Evolutionary conservation across 495 filamentous ascomycete genomes (phyloP), one percentile per base, ranked within the genome.

Genomic region (Bathelium albidoporum): DNA sequence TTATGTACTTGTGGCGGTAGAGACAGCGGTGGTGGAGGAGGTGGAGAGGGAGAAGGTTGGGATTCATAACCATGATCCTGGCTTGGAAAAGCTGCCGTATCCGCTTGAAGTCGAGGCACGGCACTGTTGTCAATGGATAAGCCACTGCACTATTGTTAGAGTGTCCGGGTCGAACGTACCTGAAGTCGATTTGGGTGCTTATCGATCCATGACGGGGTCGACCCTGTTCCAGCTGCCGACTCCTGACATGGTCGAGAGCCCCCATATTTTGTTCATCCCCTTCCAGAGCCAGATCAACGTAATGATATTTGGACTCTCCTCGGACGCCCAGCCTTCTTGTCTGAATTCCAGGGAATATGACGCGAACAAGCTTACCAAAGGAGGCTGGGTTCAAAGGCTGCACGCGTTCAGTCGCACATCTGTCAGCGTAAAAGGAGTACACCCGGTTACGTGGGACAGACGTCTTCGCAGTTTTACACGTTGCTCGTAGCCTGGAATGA

Each of bases 251-350:
- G 16, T 55, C 49, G 24, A 55, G 5, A 29, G 22, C 22, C 29
- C 49, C 49, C 24, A 20, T 29, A n/a, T 70, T 66, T 32, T 67
- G 64, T 26, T 53, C 61, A 58, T 87, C 85, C 32, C 88, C 84
- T 24, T 77, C 81, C 34, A 96, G 79, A 1, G 83, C 84, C 71
- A 96, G 85, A 71, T 93, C 89, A 52, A 94, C 90, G 71, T 98
- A 98, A 71, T 98, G 95, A 73, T 98, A 98, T 73, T 98, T 98
- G 4, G 95, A 97, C 75, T 97, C 91, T 45, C 95, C 95, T 24
- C 94, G 86, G 44, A 97, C 91, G 52, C 94, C 94, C 14, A 98
- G 80, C 59, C 94, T 82, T 43, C 94, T 83, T 12, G 94, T 97
- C 71, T 95, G 91, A 20, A 98, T 85, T 52, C 90, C 91, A 1